A percentile compares a stretch with the other conserved stretches of the same genome.
phyloP scores from a whole-genome alignment of 83 land plant genomes.

The Larix sibirica region DNA sequence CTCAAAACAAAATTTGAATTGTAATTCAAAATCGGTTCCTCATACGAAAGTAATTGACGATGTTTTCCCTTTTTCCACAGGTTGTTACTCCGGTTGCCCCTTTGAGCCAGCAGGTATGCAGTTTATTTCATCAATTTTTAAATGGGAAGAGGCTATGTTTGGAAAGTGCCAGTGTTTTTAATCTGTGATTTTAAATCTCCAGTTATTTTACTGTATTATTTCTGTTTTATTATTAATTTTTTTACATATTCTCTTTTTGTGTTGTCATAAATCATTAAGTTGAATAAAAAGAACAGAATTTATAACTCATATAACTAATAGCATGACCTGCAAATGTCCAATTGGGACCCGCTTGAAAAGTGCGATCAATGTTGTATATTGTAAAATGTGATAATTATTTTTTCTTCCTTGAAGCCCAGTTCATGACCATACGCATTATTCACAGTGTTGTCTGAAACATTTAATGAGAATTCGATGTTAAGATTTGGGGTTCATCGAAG shows the following conservation, averaged over 20 bases:
- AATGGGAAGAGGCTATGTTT: no score
- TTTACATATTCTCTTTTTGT: neutral
- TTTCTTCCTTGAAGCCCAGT: neutral
- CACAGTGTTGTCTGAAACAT: neutral
- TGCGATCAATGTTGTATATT: neutral
- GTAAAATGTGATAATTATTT: neutral
- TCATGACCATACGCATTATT: neutral
- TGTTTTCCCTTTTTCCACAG: slow-evolving; percentile 30
- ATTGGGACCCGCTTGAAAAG: neutral
- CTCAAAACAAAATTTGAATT: neutral
- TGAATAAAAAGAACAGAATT: no score
- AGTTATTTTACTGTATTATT: neutral
- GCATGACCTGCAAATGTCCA: no score
- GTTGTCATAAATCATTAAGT: neutral
- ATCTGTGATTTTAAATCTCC: neutral
- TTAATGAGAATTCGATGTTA: neutral
- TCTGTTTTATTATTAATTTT: neutral
- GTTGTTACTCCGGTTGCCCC: slow-evolving; percentile 82
- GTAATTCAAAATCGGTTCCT: neutral
- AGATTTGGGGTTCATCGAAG: neutral
- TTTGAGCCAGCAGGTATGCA: slow-evolving; percentile 71
- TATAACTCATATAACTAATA: no score
- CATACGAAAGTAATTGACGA: neutral
- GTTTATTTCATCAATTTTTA: no score
- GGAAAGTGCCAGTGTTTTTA: no score